Evolutionary conservation across 129 eudicot genomes (phyloP).

Genomic region (Flaveria linearis): DNA sequence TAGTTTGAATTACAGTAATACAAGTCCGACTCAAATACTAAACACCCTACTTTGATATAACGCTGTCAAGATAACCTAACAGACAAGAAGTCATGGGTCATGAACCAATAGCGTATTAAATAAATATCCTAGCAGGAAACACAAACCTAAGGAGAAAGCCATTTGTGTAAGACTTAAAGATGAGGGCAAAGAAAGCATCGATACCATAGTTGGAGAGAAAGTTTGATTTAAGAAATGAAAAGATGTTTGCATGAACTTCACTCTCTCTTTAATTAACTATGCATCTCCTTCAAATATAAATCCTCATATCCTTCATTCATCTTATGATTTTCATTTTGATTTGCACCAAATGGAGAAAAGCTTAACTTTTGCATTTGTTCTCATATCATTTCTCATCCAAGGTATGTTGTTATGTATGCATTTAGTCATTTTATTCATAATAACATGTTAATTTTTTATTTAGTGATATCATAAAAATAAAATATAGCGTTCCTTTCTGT

Average conservation of each 20-base stretch:
- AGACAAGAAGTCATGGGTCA: too few species aligned
- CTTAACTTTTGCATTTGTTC: slow-evolving; percentile 30
- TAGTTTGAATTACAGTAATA: too few species aligned
- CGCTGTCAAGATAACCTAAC: too few species aligned
- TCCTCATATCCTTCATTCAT: not conserved
- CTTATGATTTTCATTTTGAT: not conserved
- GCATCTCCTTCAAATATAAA: slow-evolving; percentile 47
- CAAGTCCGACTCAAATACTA: too few species aligned
- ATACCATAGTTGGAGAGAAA: slow-evolving; percentile 21
- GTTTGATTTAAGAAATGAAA: slow-evolving; percentile 26
- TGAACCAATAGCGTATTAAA: too few species aligned
- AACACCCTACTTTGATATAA: too few species aligned
- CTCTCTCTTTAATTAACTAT: slow-evolving; percentile 26
- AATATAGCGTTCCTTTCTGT: not conserved
- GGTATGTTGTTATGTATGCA: slow-evolving; percentile 38
- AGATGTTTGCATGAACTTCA: slow-evolving; percentile 46
- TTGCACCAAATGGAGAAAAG: slow-evolving; percentile 33
- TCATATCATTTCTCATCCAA: slow-evolving; percentile 35
- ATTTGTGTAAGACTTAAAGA: slow-evolving; percentile 20
- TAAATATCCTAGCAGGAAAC: not conserved
- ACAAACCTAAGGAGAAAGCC: not conserved
- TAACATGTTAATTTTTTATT: too few species aligned
- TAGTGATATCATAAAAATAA: too few species aligned
- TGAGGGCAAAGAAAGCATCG: slow-evolving; percentile 32
- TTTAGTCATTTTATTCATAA: not conserved